Evolutionary conservation across 1,284 basidiomycete genomes (phyloP), one percentile per base, ranked within the genome.

Genomic region (Papiliotrema terrestris): DNA sequence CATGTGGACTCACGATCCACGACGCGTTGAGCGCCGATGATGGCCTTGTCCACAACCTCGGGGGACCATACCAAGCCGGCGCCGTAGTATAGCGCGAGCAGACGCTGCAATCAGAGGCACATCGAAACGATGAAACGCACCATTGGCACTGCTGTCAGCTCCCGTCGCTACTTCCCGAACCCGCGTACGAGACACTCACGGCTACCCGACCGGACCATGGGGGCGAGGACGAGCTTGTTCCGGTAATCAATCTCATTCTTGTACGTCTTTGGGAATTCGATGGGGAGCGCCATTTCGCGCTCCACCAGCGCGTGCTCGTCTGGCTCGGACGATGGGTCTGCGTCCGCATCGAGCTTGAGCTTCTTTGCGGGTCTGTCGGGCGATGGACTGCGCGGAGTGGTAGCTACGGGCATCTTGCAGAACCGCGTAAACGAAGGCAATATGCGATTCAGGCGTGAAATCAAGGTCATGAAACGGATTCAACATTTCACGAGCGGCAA

Each of bases 51-150:
- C 6, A 99, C 88, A 45, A 92, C 88, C 72, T 98, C 96, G 0
- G 95, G 96, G 11, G 90, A 87, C 96, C 96, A 99, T 1, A 99
- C 95, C 4, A 98, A 81, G 15, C 87, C 86, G 2, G 95, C 95
- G 2, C 95, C 95, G 69, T 98, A 88, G 66, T 95, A 92, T 43
- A 98, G 81, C 8, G 91, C 86, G 61, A 92, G 87, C 17, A 95
- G 75, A 39, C 92, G 85, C 62, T 45, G 29, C 23, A 81, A n/a
- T 45, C 6, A 45, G 41, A 22, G 14, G 15, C 11, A 19, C 36
- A 17, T 37, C 20, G 4, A 3, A 2, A 22, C 23, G 17, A 32
- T n/a, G 38, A 14, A 17, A 50, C 54, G 19, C 26, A 59, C 57
- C 54, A 54, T 56, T 35, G 58, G 58, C 45, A 59, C 58, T 59